These are phyloP conservation scores for Boletus insuetus DNA, from an alignment of 768 basidiomycete genomes.

Conservation along the genomic window DNA sequence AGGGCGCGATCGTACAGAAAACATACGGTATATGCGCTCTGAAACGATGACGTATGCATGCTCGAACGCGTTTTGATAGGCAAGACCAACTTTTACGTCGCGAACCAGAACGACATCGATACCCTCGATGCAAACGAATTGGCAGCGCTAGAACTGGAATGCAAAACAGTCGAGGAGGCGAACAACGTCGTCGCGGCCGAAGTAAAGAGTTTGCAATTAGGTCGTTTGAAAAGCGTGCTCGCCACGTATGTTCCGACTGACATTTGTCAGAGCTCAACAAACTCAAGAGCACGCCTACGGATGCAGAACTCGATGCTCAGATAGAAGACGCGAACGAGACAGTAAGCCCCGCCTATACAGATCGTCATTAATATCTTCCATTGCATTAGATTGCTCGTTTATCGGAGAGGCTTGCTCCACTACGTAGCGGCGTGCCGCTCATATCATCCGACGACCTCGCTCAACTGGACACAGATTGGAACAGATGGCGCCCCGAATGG, in stretches of 20 bases:
- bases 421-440: constrained; percentile 60
- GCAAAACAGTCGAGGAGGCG: constrained; percentile 54
- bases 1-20: constrained; percentile 79
- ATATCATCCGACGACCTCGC: constrained; percentile 72
- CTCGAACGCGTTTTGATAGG: constrained; percentile 39
- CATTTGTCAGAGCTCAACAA: constrained; percentile 55
- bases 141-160: constrained; percentile 56
- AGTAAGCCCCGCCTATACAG: constrained; percentile 40
- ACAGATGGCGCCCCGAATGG: constrained; percentile 82
- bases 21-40: constrained; percentile 58
- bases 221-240: constrained; percentile 4
- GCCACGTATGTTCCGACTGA: constrained; percentile 5
- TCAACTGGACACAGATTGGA: constrained; percentile 71
- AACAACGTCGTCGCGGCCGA: constrained; percentile 53
- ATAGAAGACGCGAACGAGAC: constrained; percentile 48
- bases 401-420: constrained; percentile 52
- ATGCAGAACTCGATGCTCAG: constrained; percentile 57
- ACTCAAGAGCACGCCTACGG: constrained; percentile 65
- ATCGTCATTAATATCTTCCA: constrained; percentile 3
- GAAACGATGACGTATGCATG: neutral
- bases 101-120: constrained; percentile 72
- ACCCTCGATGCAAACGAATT: constrained; percentile 62
- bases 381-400: constrained; percentile 47
- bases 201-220: constrained; percentile 43
- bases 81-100: constrained; percentile 85